Base-by-base conservation (phyloP, 2,329 filamentous ascomycete genomes). In the Gaeumannomyces tritici region DNA sequence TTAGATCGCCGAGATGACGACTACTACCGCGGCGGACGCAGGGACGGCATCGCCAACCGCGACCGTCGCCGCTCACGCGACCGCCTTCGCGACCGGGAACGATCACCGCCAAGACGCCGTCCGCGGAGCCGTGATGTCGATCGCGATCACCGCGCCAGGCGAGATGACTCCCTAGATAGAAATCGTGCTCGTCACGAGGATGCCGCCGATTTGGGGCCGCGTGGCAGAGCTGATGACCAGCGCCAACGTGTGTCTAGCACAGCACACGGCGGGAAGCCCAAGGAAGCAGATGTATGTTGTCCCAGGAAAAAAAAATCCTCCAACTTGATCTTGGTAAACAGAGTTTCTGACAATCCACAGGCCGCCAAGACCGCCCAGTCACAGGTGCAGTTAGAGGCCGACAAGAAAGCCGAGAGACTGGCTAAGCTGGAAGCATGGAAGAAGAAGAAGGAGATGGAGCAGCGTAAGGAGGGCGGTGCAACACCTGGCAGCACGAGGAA, bases 381-480 rank as follows among this genome's bases (percentile, higher is more conserved):
- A 61, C 75, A 78, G 57, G 75, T 75, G 24, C 86, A 86, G 69
- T 80, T 84, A 33, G 89, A 91, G 69, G 84, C 85, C 65, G 87
- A 91, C 60, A 91, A 89, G 71, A 91, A 93, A 73, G 89, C 88
- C 60, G 90, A 93, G 73, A 82, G 90, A 65, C 80, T 92, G 56
- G 90, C 90, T 31, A 93, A 91, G 72, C 77, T 96, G 31, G 90
- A 93, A 73, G 90, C 90, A 63, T 96, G 92, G 93, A 96, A 96
- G 76, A 89, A 91, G 75, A 93, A 93, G 75, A 88, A 91, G 72
- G 89, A 91, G 66, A 86, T 87, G 71, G 88, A 88, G 68, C 88
- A 88, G 68, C 83, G 83, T 65, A 90, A 90, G 72, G 85, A 89
- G 71, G 87, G 85, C 69, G 84, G 89, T 69, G 81, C 87, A 57